Conservation (phyloP, 768 basidiomycete species). For the Leccinum longicurvipes region DNA sequence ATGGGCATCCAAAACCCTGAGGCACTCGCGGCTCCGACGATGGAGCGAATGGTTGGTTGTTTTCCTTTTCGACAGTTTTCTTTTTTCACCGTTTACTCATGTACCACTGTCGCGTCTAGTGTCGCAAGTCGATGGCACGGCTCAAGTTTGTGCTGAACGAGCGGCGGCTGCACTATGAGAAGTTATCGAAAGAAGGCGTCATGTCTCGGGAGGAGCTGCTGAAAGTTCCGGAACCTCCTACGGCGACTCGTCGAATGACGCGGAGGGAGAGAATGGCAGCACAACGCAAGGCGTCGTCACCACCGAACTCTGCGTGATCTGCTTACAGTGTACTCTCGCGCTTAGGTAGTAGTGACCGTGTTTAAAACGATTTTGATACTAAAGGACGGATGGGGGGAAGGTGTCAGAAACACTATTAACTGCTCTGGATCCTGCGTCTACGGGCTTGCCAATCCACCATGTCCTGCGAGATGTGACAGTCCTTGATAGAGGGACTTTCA, state of each 20-base stretch:
- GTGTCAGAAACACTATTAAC: constrained; percentile 6
- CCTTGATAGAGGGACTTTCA: constrained; percentile 61
- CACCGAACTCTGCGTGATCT: constrained; percentile 3
- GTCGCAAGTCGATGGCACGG: constrained; percentile 93
- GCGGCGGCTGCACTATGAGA: constrained; percentile 76
- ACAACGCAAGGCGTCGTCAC: constrained; percentile 11
- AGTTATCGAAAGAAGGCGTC: constrained; percentile 20
- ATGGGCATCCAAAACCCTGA: constrained; percentile 41
- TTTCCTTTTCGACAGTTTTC: too few species aligned
- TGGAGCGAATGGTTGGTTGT: constrained; percentile 44
- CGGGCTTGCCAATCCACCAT: constrained; percentile 57
- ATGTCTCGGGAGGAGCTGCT: constrained; percentile 19
- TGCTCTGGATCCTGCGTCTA: constrained; percentile 3
- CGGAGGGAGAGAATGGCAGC: constrained; percentile 18
- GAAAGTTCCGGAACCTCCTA: constrained; percentile 11
- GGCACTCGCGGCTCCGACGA: constrained; percentile 26
- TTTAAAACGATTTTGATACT: constrained; percentile 2
- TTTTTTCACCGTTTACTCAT: constrained; percentile 2
- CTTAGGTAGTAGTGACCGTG: constrained; percentile 6
- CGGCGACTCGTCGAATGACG: constrained; percentile 16
- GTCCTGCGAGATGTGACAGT: constrained; percentile 69
- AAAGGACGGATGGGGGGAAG: neutral
- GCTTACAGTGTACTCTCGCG: neutral
- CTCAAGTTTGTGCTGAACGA: constrained; percentile 93
- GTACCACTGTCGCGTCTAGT: constrained; percentile 41